phyloP scores from a whole-genome alignment of 345 rosid species.

The Gossypium thurberi region DNA sequence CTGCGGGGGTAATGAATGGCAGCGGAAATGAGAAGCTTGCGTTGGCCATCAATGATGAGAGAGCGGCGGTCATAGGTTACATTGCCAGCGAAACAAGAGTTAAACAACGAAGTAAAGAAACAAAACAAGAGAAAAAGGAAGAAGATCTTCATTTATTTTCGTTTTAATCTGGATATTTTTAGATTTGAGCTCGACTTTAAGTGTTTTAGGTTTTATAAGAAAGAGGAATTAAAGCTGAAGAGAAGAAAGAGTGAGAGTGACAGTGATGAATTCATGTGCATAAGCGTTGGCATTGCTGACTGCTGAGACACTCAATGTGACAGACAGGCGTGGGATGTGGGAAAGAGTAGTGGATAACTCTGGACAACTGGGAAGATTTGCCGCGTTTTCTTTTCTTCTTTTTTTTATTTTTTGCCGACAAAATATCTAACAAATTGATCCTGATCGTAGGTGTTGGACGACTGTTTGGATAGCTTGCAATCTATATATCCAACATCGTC shows the following conservation, averaged over 20 bases:
- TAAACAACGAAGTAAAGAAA: constrained; percentile 4
- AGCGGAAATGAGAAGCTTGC: constrained; percentile 66
- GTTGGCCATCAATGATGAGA: constrained; percentile 46
- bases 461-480: neutral
- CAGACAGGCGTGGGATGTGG: neutral
- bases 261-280: neutral
- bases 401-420: neutral
- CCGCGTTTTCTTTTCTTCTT: neutral
- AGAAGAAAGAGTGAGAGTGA: neutral
- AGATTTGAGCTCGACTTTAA: neutral
- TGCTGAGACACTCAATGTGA: neutral
- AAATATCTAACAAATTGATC: neutral
- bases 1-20: constrained; percentile 75
- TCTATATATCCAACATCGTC: neutral
- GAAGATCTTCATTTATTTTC: neutral
- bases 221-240: neutral
- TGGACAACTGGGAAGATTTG: neutral
- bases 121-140: neutral
- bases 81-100: constrained; percentile 26
- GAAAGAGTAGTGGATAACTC: neutral
- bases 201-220: neutral
- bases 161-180: neutral
- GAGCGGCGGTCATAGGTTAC: constrained; percentile 57
- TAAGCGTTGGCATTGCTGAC: neutral
- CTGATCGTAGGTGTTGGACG: neutral